A percentile compares a stretch with the other conserved stretches of the same genome.
Conservation (phyloP, 495 filamentous ascomycete genomes). For the Neurospora africana region DNA sequence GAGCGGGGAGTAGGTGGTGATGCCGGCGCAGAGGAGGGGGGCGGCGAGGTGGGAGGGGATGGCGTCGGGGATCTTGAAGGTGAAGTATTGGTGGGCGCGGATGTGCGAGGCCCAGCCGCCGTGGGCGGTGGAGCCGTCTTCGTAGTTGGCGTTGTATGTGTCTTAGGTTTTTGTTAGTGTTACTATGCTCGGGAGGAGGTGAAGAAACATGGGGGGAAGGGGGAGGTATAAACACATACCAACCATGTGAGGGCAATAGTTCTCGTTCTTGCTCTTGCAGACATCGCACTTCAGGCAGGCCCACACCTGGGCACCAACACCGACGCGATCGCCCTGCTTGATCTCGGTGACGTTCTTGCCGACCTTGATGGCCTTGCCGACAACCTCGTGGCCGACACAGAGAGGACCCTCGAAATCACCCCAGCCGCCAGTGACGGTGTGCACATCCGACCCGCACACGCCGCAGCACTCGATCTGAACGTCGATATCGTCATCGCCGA, state of each 20-base stretch:
- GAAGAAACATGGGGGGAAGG: neutral
- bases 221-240: conserved; percentile 2
- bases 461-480: conserved; percentile 55
- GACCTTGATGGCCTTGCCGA: conserved; percentile 62
- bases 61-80: conserved; percentile 63
- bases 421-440: conserved; percentile 71
- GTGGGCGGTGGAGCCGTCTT: conserved; percentile 22
- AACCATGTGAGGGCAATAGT: conserved; percentile 60
- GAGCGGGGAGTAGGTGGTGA: conserved; percentile 62
- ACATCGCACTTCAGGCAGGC: conserved; percentile 50
- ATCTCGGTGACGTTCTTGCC: conserved; percentile 38
- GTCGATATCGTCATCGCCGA: conserved; percentile 66
- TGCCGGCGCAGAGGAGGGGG: conserved; percentile 70
- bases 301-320: conserved; percentile 68
- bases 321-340: conserved; percentile 68
- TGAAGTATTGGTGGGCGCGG: conserved; percentile 65
- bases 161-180: conserved; percentile 2
- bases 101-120: conserved; percentile 44
- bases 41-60: conserved; percentile 54
- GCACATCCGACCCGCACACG: conserved; percentile 70
- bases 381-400: conserved; percentile 66
- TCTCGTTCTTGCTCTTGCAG: conserved; percentile 51
- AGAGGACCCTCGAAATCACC: conserved; percentile 54
- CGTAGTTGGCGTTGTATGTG: conserved; percentile 24
- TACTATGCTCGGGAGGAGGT: neutral